Percentiles rank a stretch among this genome's conserved stretches.
phyloP scores from a whole-genome alignment of 805 yeast species.

The Nakazawaea ambrosiae region DNA sequence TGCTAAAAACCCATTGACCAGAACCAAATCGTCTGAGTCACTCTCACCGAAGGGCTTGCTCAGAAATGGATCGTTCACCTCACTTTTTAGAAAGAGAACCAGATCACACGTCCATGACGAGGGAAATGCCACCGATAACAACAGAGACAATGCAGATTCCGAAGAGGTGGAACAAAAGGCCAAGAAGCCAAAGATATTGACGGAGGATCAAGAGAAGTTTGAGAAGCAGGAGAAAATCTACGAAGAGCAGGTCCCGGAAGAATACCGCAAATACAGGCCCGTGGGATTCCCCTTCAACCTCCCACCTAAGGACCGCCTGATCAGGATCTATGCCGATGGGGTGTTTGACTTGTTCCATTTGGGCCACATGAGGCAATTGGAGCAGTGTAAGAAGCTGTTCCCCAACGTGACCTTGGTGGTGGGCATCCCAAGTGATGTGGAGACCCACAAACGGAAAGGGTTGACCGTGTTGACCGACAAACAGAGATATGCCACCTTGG shows the following conservation, averaged over 20 bases:
- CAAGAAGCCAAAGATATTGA: slow-evolving; percentile 5
- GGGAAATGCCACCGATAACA: slow-evolving; percentile 4
- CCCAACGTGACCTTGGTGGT: slow-evolving; percentile 80
- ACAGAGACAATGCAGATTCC: slow-evolving; percentile 2
- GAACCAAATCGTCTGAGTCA: slow-evolving; percentile 7
- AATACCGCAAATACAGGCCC: slow-evolving; percentile 73
- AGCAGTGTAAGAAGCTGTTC: slow-evolving; percentile 91
- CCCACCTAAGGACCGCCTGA: slow-evolving; percentile 82
- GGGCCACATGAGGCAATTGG: slow-evolving; percentile 97
- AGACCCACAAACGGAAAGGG: slow-evolving; percentile 90
- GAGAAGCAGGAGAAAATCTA: slow-evolving; percentile 27
- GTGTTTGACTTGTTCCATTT: slow-evolving; percentile 94
- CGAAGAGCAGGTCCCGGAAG: slow-evolving; percentile 61
- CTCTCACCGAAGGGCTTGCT: slow-evolving; percentile 3
- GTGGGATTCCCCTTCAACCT: slow-evolving; percentile 67
- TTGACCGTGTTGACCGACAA: slow-evolving; percentile 83
- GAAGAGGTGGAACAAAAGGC: not conserved
- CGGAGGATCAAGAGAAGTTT: slow-evolving; percentile 10
- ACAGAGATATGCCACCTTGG: slow-evolving; percentile 85
- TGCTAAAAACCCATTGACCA: not conserved
- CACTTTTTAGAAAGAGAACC: slow-evolving; percentile 14
- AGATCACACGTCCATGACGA: slow-evolving; percentile 7
- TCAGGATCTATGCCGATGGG: slow-evolving; percentile 96
- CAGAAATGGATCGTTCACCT: slow-evolving; percentile 12
- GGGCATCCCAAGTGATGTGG: slow-evolving; percentile 86